Evolutionary conservation across 306 rosid species (phyloP).

Genomic region (Citrullus mucosospermus): DNA sequence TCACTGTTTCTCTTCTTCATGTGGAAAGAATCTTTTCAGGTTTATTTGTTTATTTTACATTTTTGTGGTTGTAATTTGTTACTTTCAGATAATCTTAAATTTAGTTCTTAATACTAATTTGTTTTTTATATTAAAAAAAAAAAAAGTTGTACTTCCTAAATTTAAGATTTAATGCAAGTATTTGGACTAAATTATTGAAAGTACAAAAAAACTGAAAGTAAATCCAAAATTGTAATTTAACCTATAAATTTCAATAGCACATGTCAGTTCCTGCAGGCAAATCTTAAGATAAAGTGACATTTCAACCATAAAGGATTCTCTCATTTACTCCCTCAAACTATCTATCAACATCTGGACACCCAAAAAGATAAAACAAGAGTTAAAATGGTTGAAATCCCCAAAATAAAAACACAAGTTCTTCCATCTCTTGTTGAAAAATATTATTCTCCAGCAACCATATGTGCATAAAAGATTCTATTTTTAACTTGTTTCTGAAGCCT

Average conservation of each 20-base stretch:
- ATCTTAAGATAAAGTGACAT: constrained; percentile 14
- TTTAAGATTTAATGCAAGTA: too few relatives aligned
- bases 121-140: too few relatives aligned
- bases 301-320: constrained; percentile 15
- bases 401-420: background rate
- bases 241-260: background rate
- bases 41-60: background rate
- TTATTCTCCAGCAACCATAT: background rate
- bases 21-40: background rate
- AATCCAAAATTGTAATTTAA: too few relatives aligned
- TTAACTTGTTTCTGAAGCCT: background rate
- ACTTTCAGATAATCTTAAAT: too few relatives aligned
- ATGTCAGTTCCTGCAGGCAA: constrained; percentile 7
- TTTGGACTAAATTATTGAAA: too few relatives aligned
- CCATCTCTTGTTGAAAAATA: background rate
- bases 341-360: background rate
- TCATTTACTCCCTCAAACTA: constrained; percentile 3
- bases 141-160: too few relatives aligned
- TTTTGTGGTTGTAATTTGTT: background rate
- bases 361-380: background rate
- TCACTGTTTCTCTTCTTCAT: background rate
- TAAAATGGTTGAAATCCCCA: background rate
- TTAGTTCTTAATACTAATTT: too few relatives aligned
- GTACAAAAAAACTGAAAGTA: too few relatives aligned
- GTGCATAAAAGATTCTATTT: background rate